phyloP scores from a whole-genome alignment of 176 grass and related monocot species.

The Lolium rigidum region DNA sequence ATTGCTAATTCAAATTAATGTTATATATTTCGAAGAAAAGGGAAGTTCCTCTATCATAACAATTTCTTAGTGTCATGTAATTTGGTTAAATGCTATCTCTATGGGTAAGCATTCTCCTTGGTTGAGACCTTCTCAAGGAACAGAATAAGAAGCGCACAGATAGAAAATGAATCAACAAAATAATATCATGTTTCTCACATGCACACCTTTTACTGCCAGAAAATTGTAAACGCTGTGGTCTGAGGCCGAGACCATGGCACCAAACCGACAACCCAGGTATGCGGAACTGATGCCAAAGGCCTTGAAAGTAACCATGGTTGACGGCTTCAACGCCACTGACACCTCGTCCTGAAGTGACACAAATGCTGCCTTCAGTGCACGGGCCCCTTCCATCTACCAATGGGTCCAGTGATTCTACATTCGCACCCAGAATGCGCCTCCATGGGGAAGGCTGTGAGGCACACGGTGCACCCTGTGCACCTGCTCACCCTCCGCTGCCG shows the following conservation, averaged over 20 bases:
- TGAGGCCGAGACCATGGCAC: neutral
- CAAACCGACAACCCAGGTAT: neutral
- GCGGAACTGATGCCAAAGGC: neutral
- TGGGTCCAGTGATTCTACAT: slow-evolving; percentile 26
- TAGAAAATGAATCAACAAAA: neutral
- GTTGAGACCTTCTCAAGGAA: neutral
- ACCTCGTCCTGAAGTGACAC: neutral
- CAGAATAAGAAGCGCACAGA: neutral
- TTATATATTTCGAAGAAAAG: neutral
- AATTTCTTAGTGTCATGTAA: neutral
- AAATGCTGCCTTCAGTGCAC: slow-evolving; percentile 16
- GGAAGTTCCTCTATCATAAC: neutral
- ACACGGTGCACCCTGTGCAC: slow-evolving; percentile 35
- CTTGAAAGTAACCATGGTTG: neutral
- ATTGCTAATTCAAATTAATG: neutral
- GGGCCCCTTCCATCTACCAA: neutral
- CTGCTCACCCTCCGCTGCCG: neutral
- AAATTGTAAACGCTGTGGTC: neutral
- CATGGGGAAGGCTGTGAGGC: neutral
- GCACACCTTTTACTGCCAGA: neutral
- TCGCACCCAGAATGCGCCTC: slow-evolving; percentile 35
- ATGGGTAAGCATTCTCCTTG: neutral
- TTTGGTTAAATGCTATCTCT: neutral
- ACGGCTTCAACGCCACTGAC: neutral
- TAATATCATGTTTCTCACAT: neutral